Base-by-base conservation (phyloP, 805 yeast species). In the Candida cerambycidarum region DNA sequence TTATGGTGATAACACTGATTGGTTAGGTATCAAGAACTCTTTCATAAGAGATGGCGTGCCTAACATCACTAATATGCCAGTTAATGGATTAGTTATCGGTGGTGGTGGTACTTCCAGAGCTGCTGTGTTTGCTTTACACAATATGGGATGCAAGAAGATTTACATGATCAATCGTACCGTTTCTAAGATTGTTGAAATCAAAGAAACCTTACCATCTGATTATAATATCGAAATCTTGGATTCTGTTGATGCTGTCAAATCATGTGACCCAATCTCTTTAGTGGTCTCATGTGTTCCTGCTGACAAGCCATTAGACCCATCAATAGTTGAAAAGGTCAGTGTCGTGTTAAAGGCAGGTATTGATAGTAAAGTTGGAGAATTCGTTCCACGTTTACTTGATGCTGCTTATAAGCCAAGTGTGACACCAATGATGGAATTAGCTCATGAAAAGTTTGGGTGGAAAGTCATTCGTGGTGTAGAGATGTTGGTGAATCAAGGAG, bases 101-200 rank as follows among this genome's bases (percentile, higher is more conserved):
- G 97, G 96, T 15, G 99, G 99, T 32, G 99, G 99, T 33, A 90
- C 99, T 18, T 83, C 97, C 1, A 78, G 97, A 56, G 97, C 99
- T 32, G 98, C 97, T 0, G 80, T 87, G 12, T 89, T 78, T 61
- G 97, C 99, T 1, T 73, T 93, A 51, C 78, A 80, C 57, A 57
- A 79, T 47, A 67, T 92, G 70, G 97, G 97, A 2, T 88, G 95
- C 62, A 53, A 67, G 16, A 80, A 73, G 52, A 86, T 92, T 46
- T 89, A 81, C 67, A 71, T 92, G 71, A 59, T 87, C 45, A 92
- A 90, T 69, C 80, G 98, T 61, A 89, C 96, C 1, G 60, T 68
- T 1, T 67, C 82, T 7, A 88, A 88, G 57, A 69, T 89, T 40
- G 58, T 61, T 15, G 82, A 75, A 1, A 69, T 93, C 51, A 76